Percentiles rank a stretch among this genome's conserved stretches.
phyloP scores from a whole-genome alignment of 2,329 filamentous ascomycete species.

The Malbranchea cinnamomea region DNA sequence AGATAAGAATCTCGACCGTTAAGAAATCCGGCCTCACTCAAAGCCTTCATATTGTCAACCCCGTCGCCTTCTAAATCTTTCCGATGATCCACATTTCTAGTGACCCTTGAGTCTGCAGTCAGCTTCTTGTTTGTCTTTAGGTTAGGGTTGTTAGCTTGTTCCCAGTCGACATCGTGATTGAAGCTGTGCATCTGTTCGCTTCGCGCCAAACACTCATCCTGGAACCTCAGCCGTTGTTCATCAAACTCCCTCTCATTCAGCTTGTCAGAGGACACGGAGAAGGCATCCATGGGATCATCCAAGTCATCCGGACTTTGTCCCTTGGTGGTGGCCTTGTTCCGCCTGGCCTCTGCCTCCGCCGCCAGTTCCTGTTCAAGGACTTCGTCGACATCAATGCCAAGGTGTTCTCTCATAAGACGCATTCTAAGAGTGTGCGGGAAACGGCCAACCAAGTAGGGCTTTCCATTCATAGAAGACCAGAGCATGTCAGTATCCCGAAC shows the following conservation, averaged over 20 bases:
- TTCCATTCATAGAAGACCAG: conserved; percentile 57
- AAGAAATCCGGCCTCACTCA: conserved; percentile 45
- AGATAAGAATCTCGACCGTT: conserved; percentile 57
- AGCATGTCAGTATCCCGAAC: conserved; percentile 64
- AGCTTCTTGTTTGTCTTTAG: conserved; percentile 39
- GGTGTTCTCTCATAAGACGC: conserved; percentile 80
- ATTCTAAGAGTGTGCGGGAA: conserved; percentile 72
- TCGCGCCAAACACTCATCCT: conserved; percentile 42
- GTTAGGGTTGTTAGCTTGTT: conserved; percentile 43
- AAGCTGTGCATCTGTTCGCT: conserved; percentile 49
- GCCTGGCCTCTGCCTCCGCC: conserved; percentile 36
- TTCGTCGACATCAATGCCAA: conserved; percentile 70
- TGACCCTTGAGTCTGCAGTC: conserved; percentile 44
- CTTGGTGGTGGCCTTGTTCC: conserved; percentile 3
- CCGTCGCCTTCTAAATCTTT: conserved; percentile 69
- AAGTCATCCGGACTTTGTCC: neutral
- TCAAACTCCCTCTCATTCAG: conserved; percentile 28
- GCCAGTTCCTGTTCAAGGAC: conserved; percentile 66
- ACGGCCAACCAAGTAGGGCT: conserved; percentile 53
- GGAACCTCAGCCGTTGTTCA: conserved; percentile 29
- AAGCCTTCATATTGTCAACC: conserved; percentile 56
- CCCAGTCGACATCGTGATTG: conserved; percentile 59
- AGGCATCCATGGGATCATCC: conserved; percentile 10
- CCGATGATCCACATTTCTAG: conserved; percentile 46
- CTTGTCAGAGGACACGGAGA: conserved; percentile 21